Conservation (phyloP, 2,329 filamentous ascomycete genomes). For the Sphaerulina musiva region DNA sequence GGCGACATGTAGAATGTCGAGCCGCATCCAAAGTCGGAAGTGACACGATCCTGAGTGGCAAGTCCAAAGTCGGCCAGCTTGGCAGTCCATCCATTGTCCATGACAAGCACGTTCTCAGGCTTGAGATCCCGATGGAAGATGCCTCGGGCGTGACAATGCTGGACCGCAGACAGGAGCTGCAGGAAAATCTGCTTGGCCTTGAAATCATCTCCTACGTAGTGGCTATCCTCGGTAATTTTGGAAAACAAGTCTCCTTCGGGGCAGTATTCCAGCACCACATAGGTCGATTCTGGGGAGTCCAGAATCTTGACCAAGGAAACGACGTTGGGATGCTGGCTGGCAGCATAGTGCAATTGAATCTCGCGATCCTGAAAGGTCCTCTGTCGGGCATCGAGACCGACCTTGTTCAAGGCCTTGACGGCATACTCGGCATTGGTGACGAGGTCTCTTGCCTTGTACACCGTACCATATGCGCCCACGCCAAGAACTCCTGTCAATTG, state of each 20-base stretch:
- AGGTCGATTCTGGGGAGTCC: slow-evolving; percentile 85
- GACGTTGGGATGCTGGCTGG: slow-evolving; percentile 84
- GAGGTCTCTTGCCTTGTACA: slow-evolving; percentile 83
- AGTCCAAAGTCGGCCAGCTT: slow-evolving; percentile 97
- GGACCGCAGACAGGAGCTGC: slow-evolving; percentile 92
- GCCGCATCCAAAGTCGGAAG: slow-evolving; percentile 93
- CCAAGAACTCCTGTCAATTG: slow-evolving; percentile 81
- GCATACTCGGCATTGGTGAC: slow-evolving; percentile 77
- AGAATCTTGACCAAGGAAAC: slow-evolving; percentile 91
- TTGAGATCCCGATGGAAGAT: slow-evolving; percentile 98
- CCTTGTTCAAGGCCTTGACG: slow-evolving; percentile 94
- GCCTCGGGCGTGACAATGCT: slow-evolving; percentile 84
- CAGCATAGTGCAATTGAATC: slow-evolving; percentile 83
- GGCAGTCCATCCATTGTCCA: slow-evolving; percentile 78
- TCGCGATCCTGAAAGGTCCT: slow-evolving; percentile 86
- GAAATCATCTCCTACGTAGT: slow-evolving; percentile 86
- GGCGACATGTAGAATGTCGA: slow-evolving; percentile 99
- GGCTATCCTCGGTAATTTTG: slow-evolving; percentile 92
- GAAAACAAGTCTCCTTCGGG: slow-evolving; percentile 94
- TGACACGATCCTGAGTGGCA: slow-evolving; percentile 74
- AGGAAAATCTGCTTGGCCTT: slow-evolving; percentile 83
- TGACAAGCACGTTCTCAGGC: slow-evolving; percentile 94
- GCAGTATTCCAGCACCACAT: slow-evolving; percentile 94
- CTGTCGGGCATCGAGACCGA: slow-evolving; percentile 81
- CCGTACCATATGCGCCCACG: slow-evolving; percentile 91